These are phyloP conservation scores for Clarireedia paspali DNA, from an alignment of 2,329 filamentous ascomycete species.

Conservation along the genomic window DNA sequence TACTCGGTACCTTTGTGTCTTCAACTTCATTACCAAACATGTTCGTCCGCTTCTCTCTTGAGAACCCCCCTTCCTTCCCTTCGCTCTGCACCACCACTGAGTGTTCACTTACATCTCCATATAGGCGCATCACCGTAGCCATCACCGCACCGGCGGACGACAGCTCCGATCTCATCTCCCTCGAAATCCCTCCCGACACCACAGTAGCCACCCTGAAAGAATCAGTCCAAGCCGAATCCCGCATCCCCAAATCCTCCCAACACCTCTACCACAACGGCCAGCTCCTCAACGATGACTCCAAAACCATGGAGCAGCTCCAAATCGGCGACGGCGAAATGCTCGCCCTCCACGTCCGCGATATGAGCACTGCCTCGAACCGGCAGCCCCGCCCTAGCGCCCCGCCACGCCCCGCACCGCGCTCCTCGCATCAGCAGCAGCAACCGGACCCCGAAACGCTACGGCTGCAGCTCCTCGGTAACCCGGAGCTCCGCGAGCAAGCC, in stretches of 20 bases:
- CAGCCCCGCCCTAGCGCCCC: slow-evolving; percentile 8
- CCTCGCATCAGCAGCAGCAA: slow-evolving; percentile 23
- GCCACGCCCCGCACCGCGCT: slow-evolving; percentile 10
- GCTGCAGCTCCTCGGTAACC: slow-evolving; percentile 74
- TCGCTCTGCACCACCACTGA: slow-evolving; percentile 8
- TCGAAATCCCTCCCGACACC: slow-evolving; percentile 78
- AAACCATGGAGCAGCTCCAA: slow-evolving; percentile 73
- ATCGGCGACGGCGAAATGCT: slow-evolving; percentile 90
- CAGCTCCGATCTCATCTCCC: slow-evolving; percentile 60
- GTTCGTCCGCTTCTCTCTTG: neutral
- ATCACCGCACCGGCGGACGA: slow-evolving; percentile 66
- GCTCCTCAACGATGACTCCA: slow-evolving; percentile 66
- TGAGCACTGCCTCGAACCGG: slow-evolving; percentile 31
- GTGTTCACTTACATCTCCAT: neutral
- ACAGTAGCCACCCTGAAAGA: slow-evolving; percentile 79
- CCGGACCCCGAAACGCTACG: slow-evolving; percentile 76
- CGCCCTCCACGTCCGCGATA: slow-evolving; percentile 68
- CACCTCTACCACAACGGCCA: slow-evolving; percentile 87
- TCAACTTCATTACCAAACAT: neutral
- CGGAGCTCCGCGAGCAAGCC: slow-evolving; percentile 62
- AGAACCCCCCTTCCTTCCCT: neutral
- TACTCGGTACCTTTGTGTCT: too few species aligned
- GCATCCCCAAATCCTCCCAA: slow-evolving; percentile 64
- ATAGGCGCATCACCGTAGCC: slow-evolving; percentile 80
- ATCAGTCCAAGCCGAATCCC: slow-evolving; percentile 77